A percentile compares a stretch with the other conserved stretches of the same genome.
Conservation (phyloP, 1,139 yeast genomes). For the Hemisphaericaspora lyxosophila region DNA sequence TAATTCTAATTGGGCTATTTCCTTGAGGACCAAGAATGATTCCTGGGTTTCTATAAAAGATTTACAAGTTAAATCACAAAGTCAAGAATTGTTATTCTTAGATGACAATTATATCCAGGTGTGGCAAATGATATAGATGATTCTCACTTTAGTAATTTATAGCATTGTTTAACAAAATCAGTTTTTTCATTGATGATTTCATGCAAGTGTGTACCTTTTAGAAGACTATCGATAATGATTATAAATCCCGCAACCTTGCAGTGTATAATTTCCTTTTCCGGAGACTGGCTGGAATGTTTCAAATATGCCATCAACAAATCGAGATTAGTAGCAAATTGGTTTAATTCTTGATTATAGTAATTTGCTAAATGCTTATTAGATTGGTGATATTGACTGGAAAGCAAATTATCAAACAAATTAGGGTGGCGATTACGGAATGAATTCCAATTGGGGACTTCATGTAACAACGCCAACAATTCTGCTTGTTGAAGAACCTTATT, state of each 20-base stretch:
- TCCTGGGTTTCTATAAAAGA: constrained; percentile 64
- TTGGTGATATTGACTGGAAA: background rate
- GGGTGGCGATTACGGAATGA: constrained; percentile 26
- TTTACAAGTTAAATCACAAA: constrained; percentile 44
- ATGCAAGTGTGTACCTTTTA: constrained; percentile 21
- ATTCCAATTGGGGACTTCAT: constrained; percentile 27
- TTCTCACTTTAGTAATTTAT: constrained; percentile 9
- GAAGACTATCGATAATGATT: constrained; percentile 18
- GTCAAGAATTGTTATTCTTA: constrained; percentile 60
- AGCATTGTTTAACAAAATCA: constrained; percentile 12
- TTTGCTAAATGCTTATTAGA: constrained; percentile 4
- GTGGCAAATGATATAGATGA: constrained; percentile 45
- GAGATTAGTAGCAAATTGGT: constrained; percentile 16
- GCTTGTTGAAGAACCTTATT: constrained; percentile 1
- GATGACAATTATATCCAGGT: constrained; percentile 66
- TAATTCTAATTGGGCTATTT: constrained; percentile 17
- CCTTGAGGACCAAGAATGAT: constrained; percentile 32
- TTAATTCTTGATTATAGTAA: constrained; percentile 18
- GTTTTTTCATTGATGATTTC: constrained; percentile 10
- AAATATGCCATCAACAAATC: constrained; percentile 12
- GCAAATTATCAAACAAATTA: constrained; percentile 16
- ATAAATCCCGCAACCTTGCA: constrained; percentile 23
- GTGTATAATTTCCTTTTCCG: constrained; percentile 11
- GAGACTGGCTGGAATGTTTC: background rate
- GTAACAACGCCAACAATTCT: constrained; percentile 12